Conservation (phyloP, 1,284 basidiomycete genomes). For the Boletus mariae region DNA sequence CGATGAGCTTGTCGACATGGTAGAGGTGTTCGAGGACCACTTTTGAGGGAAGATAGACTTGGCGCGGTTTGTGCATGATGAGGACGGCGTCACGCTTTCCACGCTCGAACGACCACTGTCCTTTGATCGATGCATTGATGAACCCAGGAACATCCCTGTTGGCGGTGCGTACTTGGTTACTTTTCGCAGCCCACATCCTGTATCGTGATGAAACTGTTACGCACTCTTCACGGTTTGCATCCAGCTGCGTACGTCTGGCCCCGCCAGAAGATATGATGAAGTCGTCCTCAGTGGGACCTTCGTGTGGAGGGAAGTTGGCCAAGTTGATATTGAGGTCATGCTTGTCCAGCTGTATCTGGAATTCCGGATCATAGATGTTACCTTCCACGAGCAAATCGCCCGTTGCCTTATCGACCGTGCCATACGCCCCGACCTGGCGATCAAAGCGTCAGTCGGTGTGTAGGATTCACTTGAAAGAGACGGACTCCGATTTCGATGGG, state of each 20-base stretch:
- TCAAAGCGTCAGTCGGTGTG: background rate
- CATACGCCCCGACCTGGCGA: conserved; percentile 21
- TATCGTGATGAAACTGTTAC: background rate
- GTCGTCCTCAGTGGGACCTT: conserved; percentile 20
- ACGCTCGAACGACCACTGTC: conserved; percentile 15
- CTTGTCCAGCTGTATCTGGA: conserved; percentile 20
- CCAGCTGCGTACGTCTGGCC: conserved; percentile 4
- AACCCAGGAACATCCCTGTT: background rate
- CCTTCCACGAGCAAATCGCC: conserved; percentile 22
- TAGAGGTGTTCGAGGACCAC: conserved; percentile 13
- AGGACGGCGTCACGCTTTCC: conserved; percentile 16
- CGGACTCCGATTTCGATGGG: conserved; percentile 18
- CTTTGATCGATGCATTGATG: conserved; percentile 6
- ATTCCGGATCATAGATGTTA: conserved; percentile 27
- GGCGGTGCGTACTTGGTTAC: background rate
- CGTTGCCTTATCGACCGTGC: conserved; percentile 20
- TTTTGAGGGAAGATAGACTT: conserved; percentile 6
- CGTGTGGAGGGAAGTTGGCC: conserved; percentile 15
- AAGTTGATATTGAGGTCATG: conserved; percentile 13
- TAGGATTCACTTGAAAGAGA: background rate
- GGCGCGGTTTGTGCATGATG: conserved; percentile 17
- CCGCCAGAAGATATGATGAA: conserved; percentile 22
- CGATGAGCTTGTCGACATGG: conserved; percentile 8
- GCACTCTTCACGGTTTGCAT: conserved; percentile 4
- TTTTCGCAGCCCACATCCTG: background rate